A percentile compares a stretch with the other conserved stretches of the same genome.
These are phyloP conservation scores for Rhododendron griersonianum DNA, from an alignment of 148 eudicot species.

Conservation along the genomic window DNA sequence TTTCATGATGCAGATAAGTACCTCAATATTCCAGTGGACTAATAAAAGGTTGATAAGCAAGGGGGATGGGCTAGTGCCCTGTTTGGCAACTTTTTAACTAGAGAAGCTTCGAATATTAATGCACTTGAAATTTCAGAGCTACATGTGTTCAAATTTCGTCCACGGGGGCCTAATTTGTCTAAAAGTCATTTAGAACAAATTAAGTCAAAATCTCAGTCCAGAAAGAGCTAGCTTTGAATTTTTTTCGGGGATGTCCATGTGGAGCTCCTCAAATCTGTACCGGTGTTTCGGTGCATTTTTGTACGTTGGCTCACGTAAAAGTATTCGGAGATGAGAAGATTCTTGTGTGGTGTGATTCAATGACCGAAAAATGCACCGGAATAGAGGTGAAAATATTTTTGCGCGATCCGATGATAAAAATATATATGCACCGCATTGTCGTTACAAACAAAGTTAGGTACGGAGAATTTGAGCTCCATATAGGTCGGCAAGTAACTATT, in stretches of 20 bases:
- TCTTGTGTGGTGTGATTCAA: too few species aligned
- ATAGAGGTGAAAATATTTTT: too few species aligned
- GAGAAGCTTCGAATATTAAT: conserved; percentile 10
- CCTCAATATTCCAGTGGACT: neutral
- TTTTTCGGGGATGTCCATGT: neutral
- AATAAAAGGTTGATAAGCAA: neutral
- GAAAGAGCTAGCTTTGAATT: neutral
- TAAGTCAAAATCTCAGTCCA: neutral
- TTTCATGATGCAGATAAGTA: neutral
- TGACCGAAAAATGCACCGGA: too few species aligned
- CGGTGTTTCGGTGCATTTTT: too few species aligned
- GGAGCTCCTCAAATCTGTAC: too few species aligned
- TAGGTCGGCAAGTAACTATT: neutral
- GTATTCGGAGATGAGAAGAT: too few species aligned
- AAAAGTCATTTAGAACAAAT: neutral
- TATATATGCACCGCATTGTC: too few species aligned
- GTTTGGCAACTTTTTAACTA: conserved; percentile 5
- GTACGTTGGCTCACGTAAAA: too few species aligned
- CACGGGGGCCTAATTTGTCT: neutral
- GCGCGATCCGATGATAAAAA: too few species aligned
- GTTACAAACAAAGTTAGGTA: neutral
- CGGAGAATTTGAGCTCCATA: neutral
- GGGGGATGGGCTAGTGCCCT: neutral
- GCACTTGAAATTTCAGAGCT: neutral
- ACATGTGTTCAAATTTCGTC: neutral